Evolutionary conservation across 805 yeast genomes (phyloP).

Genomic region (Torulaspora microellipsoides): DNA sequence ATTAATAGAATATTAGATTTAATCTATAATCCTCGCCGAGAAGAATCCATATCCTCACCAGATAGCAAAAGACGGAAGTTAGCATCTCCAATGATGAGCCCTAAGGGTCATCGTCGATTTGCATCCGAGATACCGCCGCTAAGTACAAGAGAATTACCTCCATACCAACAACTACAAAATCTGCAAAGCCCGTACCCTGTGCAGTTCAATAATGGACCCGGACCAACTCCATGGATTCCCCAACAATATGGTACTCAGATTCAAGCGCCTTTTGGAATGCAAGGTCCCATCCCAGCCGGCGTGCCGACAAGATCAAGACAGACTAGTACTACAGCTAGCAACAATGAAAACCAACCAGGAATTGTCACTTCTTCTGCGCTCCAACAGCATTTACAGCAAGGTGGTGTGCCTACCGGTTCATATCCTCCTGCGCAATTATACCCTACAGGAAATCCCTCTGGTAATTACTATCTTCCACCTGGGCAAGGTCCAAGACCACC

Average conservation of each 20-base stretch:
- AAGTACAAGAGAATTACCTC: conserved; percentile 5
- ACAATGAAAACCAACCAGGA: conserved; percentile 6
- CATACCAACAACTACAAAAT: conserved; percentile 4
- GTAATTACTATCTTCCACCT: conserved; percentile 3
- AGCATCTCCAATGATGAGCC: conserved; percentile 16
- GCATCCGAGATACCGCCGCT: conserved; percentile 17
- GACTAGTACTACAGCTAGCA: conserved; percentile 1
- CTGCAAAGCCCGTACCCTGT: conserved; percentile 5
- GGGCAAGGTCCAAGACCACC: conserved; percentile 8
- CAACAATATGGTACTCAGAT: conserved; percentile 8
- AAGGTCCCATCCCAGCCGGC: conserved; percentile 12
- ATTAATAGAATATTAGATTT: conserved; percentile 16
- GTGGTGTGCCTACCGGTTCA: not conserved
- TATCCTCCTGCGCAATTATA: conserved; percentile 6
- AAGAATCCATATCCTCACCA: conserved; percentile 1
- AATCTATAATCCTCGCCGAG: conserved; percentile 1
- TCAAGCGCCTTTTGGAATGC: conserved; percentile 7
- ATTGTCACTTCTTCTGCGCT: not conserved
- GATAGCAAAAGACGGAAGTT: conserved; percentile 6
- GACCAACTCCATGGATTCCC: conserved; percentile 10
- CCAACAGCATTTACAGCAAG: not conserved
- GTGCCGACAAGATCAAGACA: conserved; percentile 9
- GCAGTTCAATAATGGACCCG: conserved; percentile 3
- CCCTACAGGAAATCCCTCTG: not conserved
- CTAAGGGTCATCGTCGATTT: conserved; percentile 15